A percentile compares a stretch with the other conserved stretches of the same genome.
phyloP scores from a whole-genome alignment of 371 early-diverging fungal species.

The Apophysomyces sp. region DNA sequence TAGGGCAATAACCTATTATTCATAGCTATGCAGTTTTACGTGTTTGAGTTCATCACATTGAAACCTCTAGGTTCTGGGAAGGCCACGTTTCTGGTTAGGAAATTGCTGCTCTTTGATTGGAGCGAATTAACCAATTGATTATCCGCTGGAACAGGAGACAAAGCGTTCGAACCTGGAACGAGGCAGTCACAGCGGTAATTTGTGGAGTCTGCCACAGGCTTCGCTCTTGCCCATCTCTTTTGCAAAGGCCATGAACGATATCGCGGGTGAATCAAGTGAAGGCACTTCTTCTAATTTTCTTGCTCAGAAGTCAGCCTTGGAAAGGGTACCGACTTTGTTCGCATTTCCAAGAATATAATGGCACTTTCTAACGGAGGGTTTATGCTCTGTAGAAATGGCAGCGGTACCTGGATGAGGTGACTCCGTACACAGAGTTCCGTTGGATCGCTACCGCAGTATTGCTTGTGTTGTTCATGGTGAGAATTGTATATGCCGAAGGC shows the following conservation, averaged over 20 bases:
- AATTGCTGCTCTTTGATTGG: no score
- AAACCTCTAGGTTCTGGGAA: no score
- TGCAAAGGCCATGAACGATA: slow-evolving; percentile 14
- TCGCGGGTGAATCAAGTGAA: slow-evolving; percentile 17
- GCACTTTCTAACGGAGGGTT: neutral
- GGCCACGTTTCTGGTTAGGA: no score
- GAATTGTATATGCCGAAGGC: slow-evolving; percentile 83
- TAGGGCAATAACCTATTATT: no score
- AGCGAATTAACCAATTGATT: no score
- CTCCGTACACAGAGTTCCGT: slow-evolving; percentile 72
- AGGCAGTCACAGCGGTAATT: neutral
- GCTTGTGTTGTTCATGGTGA: slow-evolving; percentile 72
- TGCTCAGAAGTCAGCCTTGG: slow-evolving; percentile 21
- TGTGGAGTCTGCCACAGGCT: neutral
- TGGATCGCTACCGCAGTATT: slow-evolving; percentile 73
- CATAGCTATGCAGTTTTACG: no score
- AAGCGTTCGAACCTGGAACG: no score
- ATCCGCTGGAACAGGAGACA: no score
- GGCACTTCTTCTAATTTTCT: slow-evolving; percentile 15
- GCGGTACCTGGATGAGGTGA: slow-evolving; percentile 73
- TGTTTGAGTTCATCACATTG: no score
- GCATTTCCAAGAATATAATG: neutral
- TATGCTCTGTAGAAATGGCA: slow-evolving; percentile 55
- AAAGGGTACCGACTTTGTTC: slow-evolving; percentile 11
- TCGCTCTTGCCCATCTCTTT: neutral